Conservation (phyloP, 306 rosid genomes). For the Corylus avellana region DNA sequence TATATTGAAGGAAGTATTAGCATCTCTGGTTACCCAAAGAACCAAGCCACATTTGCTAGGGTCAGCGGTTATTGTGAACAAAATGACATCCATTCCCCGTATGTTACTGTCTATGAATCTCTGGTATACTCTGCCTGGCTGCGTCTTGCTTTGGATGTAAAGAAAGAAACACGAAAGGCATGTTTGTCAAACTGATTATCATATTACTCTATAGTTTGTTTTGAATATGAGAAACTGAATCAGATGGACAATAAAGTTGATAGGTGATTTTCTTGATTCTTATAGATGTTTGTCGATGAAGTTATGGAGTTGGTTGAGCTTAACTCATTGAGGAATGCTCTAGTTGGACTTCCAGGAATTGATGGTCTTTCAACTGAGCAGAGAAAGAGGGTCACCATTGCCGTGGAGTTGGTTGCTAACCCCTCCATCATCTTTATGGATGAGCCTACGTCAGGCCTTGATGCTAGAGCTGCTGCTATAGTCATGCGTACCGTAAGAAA, state of each 20-base stretch:
- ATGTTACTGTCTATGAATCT: conserved; percentile 68
- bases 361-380: conserved; percentile 84
- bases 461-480: conserved; percentile 91
- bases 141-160: conserved; percentile 50
- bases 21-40: conserved; percentile 66
- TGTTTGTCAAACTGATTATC: neutral
- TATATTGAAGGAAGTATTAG: conserved; percentile 55
- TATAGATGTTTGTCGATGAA: conserved; percentile 65
- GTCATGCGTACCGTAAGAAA: conserved; percentile 89
- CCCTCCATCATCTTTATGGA: conserved; percentile 94
- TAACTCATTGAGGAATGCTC: conserved; percentile 48
- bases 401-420: conserved; percentile 83
- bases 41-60: conserved; percentile 64
- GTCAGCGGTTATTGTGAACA: conserved; percentile 77
- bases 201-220: neutral
- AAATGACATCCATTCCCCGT: conserved; percentile 66
- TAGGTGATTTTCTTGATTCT: neutral
- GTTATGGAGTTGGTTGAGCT: conserved; percentile 75
- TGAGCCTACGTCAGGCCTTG: conserved; percentile 94
- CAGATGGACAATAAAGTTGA: conserved; percentile 15
- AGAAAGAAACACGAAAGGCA: conserved; percentile 48
- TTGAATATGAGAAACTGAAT: conserved; percentile 3
- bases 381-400: conserved; percentile 85
- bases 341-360: conserved; percentile 84
- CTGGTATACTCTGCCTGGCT: conserved; percentile 65